Evolutionary conservation across 768 basidiomycete species (phyloP).

Genomic region (Mycena olivaceomarginata): DNA sequence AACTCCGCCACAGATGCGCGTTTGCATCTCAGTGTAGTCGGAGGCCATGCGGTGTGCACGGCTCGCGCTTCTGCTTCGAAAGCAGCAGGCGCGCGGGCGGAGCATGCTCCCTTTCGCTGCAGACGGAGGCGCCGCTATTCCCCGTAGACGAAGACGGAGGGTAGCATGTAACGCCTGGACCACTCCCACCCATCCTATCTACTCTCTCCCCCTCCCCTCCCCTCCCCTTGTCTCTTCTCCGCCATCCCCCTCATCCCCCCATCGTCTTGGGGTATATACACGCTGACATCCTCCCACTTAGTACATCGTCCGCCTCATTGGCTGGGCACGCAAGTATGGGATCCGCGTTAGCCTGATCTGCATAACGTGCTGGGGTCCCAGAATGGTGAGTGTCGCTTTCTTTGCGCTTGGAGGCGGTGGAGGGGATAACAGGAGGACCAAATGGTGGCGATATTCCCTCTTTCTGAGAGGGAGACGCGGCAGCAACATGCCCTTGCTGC

Average conservation of each 20-base stretch:
- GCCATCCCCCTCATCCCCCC: not conserved
- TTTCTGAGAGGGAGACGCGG: too few species aligned
- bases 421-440: too few species aligned
- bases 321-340: too few species aligned
- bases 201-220: slow-evolving; percentile 8
- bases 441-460: too few species aligned
- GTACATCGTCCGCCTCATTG: not conserved
- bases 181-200: slow-evolving; percentile 6
- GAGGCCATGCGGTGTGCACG: not conserved
- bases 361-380: too few species aligned
- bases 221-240: slow-evolving; percentile 13
- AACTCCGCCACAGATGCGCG: not conserved
- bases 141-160: not conserved
- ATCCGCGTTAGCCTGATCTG: too few species aligned
- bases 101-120: too few species aligned
- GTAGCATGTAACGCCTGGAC: slow-evolving; percentile 6
- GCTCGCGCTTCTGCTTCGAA: too few species aligned
- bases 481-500: too few species aligned
- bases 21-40: not conserved
- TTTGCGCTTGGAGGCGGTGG: too few species aligned
- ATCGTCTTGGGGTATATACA: slow-evolving; percentile 2
- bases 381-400: too few species aligned
- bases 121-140: not conserved
- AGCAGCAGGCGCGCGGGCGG: too few species aligned
- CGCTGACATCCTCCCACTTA: slow-evolving; percentile 10